phyloP scores from a whole-genome alignment of 768 basidiomycete species.

The Xerocomus brunneocitrinus region DNA sequence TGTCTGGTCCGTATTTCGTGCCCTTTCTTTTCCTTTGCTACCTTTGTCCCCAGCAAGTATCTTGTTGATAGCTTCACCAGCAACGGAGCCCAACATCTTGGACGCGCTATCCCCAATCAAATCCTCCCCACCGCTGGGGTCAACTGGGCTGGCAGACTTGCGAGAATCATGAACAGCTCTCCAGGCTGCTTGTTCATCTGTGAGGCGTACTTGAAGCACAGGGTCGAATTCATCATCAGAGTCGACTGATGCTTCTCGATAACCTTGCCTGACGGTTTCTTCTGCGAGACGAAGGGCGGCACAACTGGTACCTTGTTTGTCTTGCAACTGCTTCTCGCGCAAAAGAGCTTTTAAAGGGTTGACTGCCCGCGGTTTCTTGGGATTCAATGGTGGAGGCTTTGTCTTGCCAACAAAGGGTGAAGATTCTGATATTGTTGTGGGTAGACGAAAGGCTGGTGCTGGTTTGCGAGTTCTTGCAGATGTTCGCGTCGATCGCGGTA shows the following conservation, averaged over 20 bases:
- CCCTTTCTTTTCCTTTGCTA: conserved; percentile 26
- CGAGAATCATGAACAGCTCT: conserved; percentile 31
- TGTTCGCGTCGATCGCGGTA: conserved; percentile 6
- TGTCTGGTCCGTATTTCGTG: conserved; percentile 19
- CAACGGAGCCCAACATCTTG: conserved; percentile 26
- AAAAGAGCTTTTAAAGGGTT: conserved; percentile 55
- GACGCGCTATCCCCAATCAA: conserved; percentile 35
- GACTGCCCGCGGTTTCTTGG: conserved; percentile 20
- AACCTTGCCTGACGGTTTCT: conserved; percentile 32
- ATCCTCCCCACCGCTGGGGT: conserved; percentile 19
- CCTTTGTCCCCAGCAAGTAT: conserved; percentile 42
- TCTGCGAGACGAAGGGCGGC: conserved; percentile 47
- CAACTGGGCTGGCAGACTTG: conserved; percentile 15
- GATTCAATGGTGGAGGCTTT: conserved; percentile 1
- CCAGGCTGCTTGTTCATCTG: conserved; percentile 38
- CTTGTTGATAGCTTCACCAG: conserved; percentile 40
- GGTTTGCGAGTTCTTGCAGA: conserved; percentile 21
- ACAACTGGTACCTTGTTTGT: conserved; percentile 33
- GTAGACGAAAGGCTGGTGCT: conserved; percentile 5
- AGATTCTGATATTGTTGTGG: conserved; percentile 10
- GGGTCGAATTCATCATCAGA: conserved; percentile 22
- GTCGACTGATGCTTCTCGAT: conserved; percentile 18
- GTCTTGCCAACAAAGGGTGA: not conserved
- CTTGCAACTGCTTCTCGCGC: conserved; percentile 42
- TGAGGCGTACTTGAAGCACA: conserved; percentile 15